phyloP scores from a whole-genome alignment of 345 rosid species.

The Rhizophora apiculata region DNA sequence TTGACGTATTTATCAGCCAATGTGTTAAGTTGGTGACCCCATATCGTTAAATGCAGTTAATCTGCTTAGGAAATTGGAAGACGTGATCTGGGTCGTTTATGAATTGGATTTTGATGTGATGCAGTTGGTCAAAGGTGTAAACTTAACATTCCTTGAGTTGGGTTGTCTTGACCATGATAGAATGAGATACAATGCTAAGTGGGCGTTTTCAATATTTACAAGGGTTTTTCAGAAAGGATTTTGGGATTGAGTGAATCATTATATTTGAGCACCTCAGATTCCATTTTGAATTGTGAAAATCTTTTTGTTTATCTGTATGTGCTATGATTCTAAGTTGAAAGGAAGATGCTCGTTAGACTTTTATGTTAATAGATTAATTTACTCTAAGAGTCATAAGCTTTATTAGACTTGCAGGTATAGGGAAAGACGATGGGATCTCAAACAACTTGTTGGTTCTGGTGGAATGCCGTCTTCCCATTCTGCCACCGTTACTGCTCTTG shows the following conservation, averaged over 20 bases:
- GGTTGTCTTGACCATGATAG: background rate
- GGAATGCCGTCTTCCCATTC: conserved; percentile 99
- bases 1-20: background rate
- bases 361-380: conserved; percentile 2
- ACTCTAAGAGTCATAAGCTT: conserved; percentile 39
- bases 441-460: conserved; percentile 78
- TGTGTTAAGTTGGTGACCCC: background rate
- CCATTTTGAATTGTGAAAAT: background rate
- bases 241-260: background rate
- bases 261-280: too few species aligned
- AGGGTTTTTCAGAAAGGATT: background rate
- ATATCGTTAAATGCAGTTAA: background rate
- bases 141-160: background rate
- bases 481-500: conserved; percentile 69
- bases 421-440: conserved; percentile 65
- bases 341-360: too few species aligned
- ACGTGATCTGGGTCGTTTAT: too few species aligned
- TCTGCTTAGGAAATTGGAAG: conserved; percentile 4
- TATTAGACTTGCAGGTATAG: conserved; percentile 60
- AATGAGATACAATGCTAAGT: background rate
- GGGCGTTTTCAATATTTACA: background rate
- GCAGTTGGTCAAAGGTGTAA: background rate
- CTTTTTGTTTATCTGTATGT: background rate
- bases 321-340: background rate
- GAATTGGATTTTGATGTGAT: background rate